Evolutionary conservation across 768 basidiomycete species (phyloP), one percentile per base, ranked within the genome.

Genomic region (Auricularia auricula-judae): DNA sequence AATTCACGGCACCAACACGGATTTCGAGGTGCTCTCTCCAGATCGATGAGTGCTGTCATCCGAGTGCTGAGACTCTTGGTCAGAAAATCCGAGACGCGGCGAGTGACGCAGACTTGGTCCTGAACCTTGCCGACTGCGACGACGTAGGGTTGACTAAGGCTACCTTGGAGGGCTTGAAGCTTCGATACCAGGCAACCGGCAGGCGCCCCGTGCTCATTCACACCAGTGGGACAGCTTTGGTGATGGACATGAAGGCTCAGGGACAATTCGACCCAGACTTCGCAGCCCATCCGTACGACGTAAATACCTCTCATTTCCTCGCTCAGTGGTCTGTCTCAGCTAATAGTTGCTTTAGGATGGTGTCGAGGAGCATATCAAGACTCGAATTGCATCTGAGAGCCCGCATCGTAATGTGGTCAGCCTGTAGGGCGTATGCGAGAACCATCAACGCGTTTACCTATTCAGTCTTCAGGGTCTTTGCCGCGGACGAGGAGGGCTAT

Each of bases 181-280:
- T 14, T 11, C 63, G 63, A 11, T 44, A n/a, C 34, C 21, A n/a
- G 18, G 34, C 7, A 8, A 54, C 63, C 4, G 63, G 63, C 11
- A 21, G 16, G 23, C 47, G 63, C 35, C 63, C 63, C 18, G 47
- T 63, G 8, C 63, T 63, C 47, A 34, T 63, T 34, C 63, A 63
- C 35, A 63, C 63, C 47, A 63, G 63, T 34, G 63, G 63, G 47
- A 63, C 63, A 29, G 63, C 47, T 29, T 44, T 63, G 12, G 36
- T 63, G 12, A 56, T 54, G 36, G 63, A 63, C 51, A 33, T 7
- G 39, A 8, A 35, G 23, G 63, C 63, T 3, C 29, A 36, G 10
- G 63, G 63, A 33, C 7, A 4, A 5, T 39, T 54, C 14, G 47
- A 51, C 29, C 51, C 63, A 29, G 36, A 63, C 11, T 33, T 54